These are phyloP conservation scores for Calonectria ilicicola DNA, from an alignment of 2,329 filamentous ascomycete species.

Conservation along the genomic window DNA sequence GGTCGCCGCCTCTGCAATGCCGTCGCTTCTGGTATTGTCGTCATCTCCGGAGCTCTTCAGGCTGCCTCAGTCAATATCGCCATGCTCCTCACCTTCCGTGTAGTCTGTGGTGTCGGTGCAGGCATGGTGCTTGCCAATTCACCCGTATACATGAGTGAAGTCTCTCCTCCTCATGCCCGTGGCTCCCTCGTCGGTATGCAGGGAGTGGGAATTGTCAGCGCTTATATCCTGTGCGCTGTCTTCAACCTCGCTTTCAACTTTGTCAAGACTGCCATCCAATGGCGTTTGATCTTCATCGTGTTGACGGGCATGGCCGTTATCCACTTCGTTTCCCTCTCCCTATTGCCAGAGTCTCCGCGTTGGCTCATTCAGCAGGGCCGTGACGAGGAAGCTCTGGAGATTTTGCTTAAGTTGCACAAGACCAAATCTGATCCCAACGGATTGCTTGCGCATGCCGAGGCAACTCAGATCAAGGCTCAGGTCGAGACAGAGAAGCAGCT, in stretches of 20 bases:
- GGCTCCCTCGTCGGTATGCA: conserved; percentile 50
- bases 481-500: conserved; percentile 28
- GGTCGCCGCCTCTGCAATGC: conserved; percentile 29
- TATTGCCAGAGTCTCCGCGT: conserved; percentile 51
- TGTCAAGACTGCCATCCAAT: conserved; percentile 32
- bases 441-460: conserved; percentile 26
- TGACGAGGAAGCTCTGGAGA: conserved; percentile 43
- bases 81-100: conserved; percentile 27
- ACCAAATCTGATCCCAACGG: conserved; percentile 24
- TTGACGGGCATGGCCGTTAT: conserved; percentile 37
- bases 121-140: conserved; percentile 52
- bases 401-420: conserved; percentile 24
- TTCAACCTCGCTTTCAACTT: conserved; percentile 24
- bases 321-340: conserved; percentile 44
- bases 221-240: conserved; percentile 48
- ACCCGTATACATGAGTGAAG: conserved; percentile 52
- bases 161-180: conserved; percentile 49
- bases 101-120: conserved; percentile 45
- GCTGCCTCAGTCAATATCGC: conserved; percentile 22
- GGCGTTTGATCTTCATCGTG: conserved; percentile 45
- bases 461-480: conserved; percentile 28
- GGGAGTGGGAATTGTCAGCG: conserved; percentile 46
- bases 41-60: conserved; percentile 24
- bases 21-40: conserved; percentile 21
- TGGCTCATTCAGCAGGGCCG: conserved; percentile 53